These are phyloP conservation scores for Cladosporium cucumerinum DNA, from an alignment of 2,329 filamentous ascomycete species.

Conservation along the genomic window DNA sequence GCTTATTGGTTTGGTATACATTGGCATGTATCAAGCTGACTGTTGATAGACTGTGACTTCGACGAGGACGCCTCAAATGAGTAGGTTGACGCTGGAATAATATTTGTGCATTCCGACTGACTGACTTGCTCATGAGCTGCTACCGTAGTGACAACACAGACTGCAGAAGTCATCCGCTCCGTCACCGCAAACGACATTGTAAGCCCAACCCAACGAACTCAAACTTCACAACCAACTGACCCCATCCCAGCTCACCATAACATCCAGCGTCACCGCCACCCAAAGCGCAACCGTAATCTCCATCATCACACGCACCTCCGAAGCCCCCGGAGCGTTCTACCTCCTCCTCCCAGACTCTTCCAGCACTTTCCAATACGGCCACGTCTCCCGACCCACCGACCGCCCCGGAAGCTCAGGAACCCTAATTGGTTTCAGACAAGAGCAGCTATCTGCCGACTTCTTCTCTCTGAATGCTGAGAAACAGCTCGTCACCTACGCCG, in stretches of 20 bases:
- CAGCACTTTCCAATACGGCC: not conserved
- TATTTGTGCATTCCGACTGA: not conserved
- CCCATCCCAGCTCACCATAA: not conserved
- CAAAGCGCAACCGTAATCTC: not conserved
- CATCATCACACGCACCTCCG: not conserved
- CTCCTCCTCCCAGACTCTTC: not conserved
- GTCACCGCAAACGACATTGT: not conserved
- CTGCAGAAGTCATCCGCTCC: not conserved
- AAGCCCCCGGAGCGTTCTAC: not conserved
- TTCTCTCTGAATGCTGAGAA: not conserved
- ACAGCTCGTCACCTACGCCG: not conserved
- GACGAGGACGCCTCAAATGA: not conserved
- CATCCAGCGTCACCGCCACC: not conserved
- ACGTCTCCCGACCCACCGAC: not conserved
- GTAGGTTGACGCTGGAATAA: not conserved
- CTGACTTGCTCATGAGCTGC: not conserved
- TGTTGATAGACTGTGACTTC: not conserved
- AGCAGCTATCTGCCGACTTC: not conserved
- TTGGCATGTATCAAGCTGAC: not conserved
- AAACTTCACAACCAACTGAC: not conserved
- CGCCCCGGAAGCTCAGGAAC: not conserved
- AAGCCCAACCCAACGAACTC: not conserved
- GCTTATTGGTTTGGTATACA: not conserved
- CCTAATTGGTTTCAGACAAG: not conserved
- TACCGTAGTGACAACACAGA: not conserved